Evolutionary conservation across 257 asterid species (phyloP).

Genomic region (Solanum piurae): DNA sequence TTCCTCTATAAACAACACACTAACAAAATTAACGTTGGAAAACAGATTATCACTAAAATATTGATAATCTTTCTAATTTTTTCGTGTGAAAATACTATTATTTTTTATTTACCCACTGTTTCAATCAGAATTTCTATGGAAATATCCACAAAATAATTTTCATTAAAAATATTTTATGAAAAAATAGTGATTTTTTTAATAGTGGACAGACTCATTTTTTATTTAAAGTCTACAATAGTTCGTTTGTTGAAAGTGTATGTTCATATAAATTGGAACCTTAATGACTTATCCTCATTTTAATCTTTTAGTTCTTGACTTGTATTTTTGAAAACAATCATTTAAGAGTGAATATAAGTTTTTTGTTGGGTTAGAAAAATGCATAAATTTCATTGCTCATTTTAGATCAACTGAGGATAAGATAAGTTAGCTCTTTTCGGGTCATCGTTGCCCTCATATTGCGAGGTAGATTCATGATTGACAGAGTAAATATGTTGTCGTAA

Average conservation of each 20-base stretch:
- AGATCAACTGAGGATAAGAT: conserved; percentile 66
- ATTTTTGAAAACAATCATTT: conserved; percentile 61
- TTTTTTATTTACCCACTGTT: too few species aligned
- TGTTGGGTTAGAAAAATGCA: conserved; percentile 72
- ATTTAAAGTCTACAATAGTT: neutral
- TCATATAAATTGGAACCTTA: neutral
- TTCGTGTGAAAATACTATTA: neutral
- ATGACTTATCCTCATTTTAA: neutral
- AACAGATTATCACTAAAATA: too few species aligned
- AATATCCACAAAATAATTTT: neutral
- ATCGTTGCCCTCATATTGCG: neutral
- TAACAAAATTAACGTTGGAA: too few species aligned
- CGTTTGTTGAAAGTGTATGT: neutral
- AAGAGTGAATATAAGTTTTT: conserved; percentile 70
- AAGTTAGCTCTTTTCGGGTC: conserved; percentile 36
- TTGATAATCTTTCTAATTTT: neutral
- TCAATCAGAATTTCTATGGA: neutral
- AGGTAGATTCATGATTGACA: neutral
- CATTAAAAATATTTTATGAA: neutral
- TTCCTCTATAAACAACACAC: neutral
- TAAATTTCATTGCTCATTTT: conserved; percentile 66
- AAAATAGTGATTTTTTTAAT: too few species aligned
- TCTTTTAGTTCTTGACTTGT: conserved; percentile 67
- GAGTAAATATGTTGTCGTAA: neutral
- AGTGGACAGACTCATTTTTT: neutral